Conservation (phyloP, 192 early-diverging fungal species). For the Coemansia sp. region DNA sequence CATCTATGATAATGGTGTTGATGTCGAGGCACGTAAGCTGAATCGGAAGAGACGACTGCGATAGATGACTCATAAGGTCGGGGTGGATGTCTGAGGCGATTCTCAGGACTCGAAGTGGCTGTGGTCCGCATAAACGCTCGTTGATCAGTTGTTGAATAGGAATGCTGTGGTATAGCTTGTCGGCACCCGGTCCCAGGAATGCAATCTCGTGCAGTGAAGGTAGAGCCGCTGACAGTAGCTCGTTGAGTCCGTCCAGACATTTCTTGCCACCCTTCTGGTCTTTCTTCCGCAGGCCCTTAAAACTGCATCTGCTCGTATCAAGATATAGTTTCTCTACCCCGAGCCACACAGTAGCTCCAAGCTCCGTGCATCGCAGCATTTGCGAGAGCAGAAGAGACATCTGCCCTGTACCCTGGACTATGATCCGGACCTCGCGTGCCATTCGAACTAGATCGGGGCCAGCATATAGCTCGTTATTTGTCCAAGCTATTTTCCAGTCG, state of each 20-base stretch:
- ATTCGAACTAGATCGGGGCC: background rate
- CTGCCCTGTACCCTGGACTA: background rate
- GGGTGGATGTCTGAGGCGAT: constrained; percentile 7
- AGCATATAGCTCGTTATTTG: background rate
- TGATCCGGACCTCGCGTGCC: constrained; percentile 1
- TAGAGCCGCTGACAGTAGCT: background rate
- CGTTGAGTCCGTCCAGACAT: background rate
- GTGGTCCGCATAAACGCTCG: constrained; percentile 9
- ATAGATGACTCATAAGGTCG: constrained; percentile 33
- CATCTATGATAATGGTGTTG: background rate
- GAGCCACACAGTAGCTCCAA: constrained; percentile 3
- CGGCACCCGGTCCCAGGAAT: background rate
- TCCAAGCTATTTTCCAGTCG: background rate
- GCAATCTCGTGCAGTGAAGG: constrained; percentile 9
- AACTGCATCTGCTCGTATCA: background rate
- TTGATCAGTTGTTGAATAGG: constrained; percentile 8
- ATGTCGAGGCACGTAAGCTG: background rate
- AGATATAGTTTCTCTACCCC: background rate
- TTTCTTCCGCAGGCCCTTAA: background rate
- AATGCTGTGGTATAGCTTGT: background rate
- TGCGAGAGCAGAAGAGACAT: background rate
- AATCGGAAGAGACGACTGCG: constrained; percentile 36
- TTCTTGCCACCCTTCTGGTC: background rate
- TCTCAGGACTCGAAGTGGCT: background rate
- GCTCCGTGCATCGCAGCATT: background rate